phyloP scores from a whole-genome alignment of 1,284 basidiomycete species.

The Wallemia hederae region DNA sequence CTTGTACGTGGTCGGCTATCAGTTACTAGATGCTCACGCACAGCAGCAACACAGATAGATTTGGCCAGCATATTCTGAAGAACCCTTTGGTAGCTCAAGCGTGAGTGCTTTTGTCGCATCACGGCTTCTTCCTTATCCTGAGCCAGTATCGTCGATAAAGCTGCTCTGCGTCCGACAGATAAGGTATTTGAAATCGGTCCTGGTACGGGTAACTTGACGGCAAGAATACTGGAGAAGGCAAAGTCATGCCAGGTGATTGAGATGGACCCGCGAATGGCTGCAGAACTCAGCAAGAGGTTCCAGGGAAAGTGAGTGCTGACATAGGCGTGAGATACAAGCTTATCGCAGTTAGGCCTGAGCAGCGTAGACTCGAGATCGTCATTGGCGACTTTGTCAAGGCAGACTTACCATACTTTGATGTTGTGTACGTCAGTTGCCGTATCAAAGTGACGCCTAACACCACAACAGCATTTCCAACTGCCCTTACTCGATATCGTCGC shows the following conservation, averaged over 20 bases:
- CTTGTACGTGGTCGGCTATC: neutral
- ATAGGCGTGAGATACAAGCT: neutral
- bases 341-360: slow-evolving; percentile 46
- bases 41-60: slow-evolving; percentile 48
- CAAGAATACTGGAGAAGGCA: slow-evolving; percentile 74
- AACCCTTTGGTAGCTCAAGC: slow-evolving; percentile 67
- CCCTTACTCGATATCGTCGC: slow-evolving; percentile 86
- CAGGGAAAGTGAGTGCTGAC: slow-evolving; percentile 63
- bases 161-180: slow-evolving; percentile 75
- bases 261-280: slow-evolving; percentile 98
- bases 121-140: neutral
- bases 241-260: slow-evolving; percentile 81
- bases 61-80: slow-evolving; percentile 92
- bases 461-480: slow-evolving; percentile 78
- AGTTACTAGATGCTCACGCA: neutral
- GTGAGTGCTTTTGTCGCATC: slow-evolving; percentile 21
- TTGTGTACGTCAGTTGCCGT: slow-evolving; percentile 94
- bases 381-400: slow-evolving; percentile 95
- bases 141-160: slow-evolving; percentile 57
- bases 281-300: slow-evolving; percentile 84
- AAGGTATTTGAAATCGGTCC: slow-evolving; percentile 93
- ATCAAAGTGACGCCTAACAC: slow-evolving; percentile 87
- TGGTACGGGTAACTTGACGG: slow-evolving; percentile 89
- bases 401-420: slow-evolving; percentile 88
- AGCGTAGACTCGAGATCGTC: slow-evolving; percentile 74